Percentiles rank a stretch among this genome's conserved stretches.
Evolutionary conservation across 129 eudicot genomes (phyloP).

Genomic region (Arctium lappa): DNA sequence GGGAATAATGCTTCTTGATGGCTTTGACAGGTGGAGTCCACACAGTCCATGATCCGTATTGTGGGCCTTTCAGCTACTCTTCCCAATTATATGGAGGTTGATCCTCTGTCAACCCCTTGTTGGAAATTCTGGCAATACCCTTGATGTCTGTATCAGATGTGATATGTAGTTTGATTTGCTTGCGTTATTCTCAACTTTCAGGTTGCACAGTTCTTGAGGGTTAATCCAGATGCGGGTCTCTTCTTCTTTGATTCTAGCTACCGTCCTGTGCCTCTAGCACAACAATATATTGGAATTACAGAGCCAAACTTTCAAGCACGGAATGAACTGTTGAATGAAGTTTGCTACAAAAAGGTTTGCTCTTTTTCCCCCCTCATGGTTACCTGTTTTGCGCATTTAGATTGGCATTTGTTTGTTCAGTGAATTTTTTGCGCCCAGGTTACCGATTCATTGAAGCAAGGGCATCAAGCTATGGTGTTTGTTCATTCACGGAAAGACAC

Average conservation of each 20-base stretch:
- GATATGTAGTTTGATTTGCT: conserved; percentile 3
- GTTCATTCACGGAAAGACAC: conserved; percentile 99
- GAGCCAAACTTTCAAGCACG: conserved; percentile 79
- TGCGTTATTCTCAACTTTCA: conserved; percentile 21
- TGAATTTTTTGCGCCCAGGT: conserved; percentile 46
- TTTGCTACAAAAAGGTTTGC: conserved; percentile 84
- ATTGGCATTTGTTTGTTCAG: conserved; percentile 4
- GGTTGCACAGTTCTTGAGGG: conserved; percentile 99
- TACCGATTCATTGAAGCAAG: conserved; percentile 70
- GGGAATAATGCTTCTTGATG: conserved; percentile 16
- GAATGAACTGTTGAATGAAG: conserved; percentile 67
- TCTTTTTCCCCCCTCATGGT: neutral
- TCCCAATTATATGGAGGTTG: conserved; percentile 95
- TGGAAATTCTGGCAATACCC: neutral
- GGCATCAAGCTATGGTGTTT: conserved; percentile 96
- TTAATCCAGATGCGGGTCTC: conserved; percentile 83
- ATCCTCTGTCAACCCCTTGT: conserved; percentile 13
- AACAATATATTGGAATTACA: conserved; percentile 86
- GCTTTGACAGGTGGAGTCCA: conserved; percentile 78
- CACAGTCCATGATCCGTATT: conserved; percentile 95
- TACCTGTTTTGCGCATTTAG: conserved; percentile 2
- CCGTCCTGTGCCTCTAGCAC: conserved; percentile 99
- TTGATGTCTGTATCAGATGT: neutral
- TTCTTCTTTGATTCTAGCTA: conserved; percentile 98
- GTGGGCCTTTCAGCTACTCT: conserved; percentile 98